These are phyloP conservation scores for Solanum chiquidenum DNA, from an alignment of 257 asterid genomes.

Conservation along the genomic window DNA sequence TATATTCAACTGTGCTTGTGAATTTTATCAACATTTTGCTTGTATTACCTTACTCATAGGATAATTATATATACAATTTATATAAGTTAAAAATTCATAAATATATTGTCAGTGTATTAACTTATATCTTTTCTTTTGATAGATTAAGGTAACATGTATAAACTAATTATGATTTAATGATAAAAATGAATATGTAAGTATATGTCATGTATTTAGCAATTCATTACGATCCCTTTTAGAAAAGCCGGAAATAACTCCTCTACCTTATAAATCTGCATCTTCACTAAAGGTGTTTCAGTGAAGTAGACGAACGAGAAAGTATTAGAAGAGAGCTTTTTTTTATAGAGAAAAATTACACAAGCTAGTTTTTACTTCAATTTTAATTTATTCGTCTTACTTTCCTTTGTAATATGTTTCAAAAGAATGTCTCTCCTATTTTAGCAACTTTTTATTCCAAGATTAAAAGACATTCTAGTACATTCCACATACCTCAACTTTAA, in stretches of 20 bases:
- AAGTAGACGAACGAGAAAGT: not conserved
- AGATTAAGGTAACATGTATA: not conserved
- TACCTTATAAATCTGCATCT: not conserved
- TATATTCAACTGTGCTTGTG: not conserved
- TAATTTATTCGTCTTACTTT: not conserved
- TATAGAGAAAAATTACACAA: accelerated
- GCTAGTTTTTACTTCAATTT: not conserved
- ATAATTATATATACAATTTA: not conserved
- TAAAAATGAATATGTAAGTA: not conserved
- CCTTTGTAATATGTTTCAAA: accelerated
- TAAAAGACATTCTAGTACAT: too few species aligned
- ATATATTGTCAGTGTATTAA: not conserved
- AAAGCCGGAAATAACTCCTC: not conserved
- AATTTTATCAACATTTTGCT: not conserved
- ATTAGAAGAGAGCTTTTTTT: too few species aligned
- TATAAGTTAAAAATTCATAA: not conserved
- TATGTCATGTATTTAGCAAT: not conserved
- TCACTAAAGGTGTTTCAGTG: not conserved
- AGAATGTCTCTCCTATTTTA: not conserved
- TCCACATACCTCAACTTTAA: not conserved
- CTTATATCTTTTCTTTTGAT: not conserved
- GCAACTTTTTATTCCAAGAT: not conserved
- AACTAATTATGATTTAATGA: not conserved
- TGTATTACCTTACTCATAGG: not conserved
- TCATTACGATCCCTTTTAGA: not conserved